These are phyloP conservation scores for Hygrocybe coccinea DNA, from an alignment of 768 basidiomycete genomes.

Conservation along the genomic window DNA sequence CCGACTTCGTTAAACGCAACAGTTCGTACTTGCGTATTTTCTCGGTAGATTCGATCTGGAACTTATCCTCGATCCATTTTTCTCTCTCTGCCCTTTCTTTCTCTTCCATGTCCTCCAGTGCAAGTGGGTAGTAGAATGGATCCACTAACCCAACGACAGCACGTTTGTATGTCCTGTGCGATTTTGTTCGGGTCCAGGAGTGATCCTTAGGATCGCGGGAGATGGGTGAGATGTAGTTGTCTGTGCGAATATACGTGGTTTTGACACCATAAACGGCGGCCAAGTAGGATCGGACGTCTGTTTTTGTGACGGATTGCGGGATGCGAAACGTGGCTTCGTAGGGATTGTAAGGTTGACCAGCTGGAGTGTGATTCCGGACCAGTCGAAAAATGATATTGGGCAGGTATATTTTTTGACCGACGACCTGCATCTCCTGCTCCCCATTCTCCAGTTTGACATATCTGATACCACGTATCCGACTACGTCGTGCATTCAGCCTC, in stretches of 20 bases:
- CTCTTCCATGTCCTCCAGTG: slow-evolving; percentile 70
- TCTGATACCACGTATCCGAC: slow-evolving; percentile 63
- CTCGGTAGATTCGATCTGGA: slow-evolving; percentile 41
- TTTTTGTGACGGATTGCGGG: slow-evolving; percentile 86
- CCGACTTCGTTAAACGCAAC: slow-evolving; percentile 36
- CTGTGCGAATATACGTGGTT: slow-evolving; percentile 93
- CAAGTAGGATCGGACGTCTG: slow-evolving; percentile 85
- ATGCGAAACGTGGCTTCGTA: slow-evolving; percentile 93
- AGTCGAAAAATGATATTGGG: slow-evolving; percentile 82
- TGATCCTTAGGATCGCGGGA: slow-evolving; percentile 16
- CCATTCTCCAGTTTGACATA: slow-evolving; percentile 37
- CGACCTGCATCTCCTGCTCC: slow-evolving; percentile 44
- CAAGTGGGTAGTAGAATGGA: slow-evolving; percentile 89
- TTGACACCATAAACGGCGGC: slow-evolving; percentile 79
- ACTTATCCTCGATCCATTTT: slow-evolving; percentile 60
- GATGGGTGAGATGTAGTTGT: slow-evolving; percentile 71
- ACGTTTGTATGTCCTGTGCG: slow-evolving; percentile 74
- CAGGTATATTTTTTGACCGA: slow-evolving; percentile 82
- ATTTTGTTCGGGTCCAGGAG: slow-evolving; percentile 28
- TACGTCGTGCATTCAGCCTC: slow-evolving; percentile 50
- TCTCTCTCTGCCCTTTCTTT: slow-evolving; percentile 51
- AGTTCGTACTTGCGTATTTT: slow-evolving; percentile 35
- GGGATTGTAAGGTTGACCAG: slow-evolving; percentile 82
- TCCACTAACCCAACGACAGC: slow-evolving; percentile 88
- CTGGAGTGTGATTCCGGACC: slow-evolving; percentile 75